Conservation (phyloP, 2,329 filamentous ascomycete species). For the Leptographium radiaticola region DNA sequence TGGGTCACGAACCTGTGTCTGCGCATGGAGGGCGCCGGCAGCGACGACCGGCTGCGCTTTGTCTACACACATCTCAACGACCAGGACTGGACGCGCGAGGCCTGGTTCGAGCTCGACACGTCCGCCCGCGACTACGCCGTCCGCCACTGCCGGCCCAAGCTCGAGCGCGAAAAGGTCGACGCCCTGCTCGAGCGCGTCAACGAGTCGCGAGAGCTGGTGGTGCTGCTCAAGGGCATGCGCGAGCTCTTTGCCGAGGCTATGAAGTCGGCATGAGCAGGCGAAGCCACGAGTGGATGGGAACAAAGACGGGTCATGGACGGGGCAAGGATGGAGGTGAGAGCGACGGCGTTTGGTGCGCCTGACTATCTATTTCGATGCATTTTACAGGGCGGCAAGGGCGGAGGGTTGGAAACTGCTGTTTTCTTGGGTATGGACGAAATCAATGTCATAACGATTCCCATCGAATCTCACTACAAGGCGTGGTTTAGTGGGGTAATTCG, state of each 20-base stretch:
- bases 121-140: conserved; percentile 75
- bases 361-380: no score
- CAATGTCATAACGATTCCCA: no score
- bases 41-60: conserved; percentile 78
- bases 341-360: background rate
- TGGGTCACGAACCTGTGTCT: conserved; percentile 88
- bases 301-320: background rate
- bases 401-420: no score
- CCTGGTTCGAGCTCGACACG: conserved; percentile 85
- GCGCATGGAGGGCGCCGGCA: conserved; percentile 77
- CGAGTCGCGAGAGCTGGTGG: conserved; percentile 60
- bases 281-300: background rate
- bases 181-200: conserved; percentile 67
- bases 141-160: conserved; percentile 64
- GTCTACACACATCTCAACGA: conserved; percentile 80
- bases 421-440: no score
- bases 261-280: conserved; percentile 28
- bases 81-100: conserved; percentile 76
- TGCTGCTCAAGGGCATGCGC: conserved; percentile 70
- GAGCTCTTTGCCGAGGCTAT: conserved; percentile 60
- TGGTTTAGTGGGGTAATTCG: no score
- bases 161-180: conserved; percentile 68
- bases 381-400: no score
- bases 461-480: no score
- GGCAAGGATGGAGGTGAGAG: background rate